A percentile compares a stretch with the other conserved stretches of the same genome.
Evolutionary conservation across 352 stramenopile species (phyloP).

Genomic region (Stephanocyclus meneghinianus): DNA sequence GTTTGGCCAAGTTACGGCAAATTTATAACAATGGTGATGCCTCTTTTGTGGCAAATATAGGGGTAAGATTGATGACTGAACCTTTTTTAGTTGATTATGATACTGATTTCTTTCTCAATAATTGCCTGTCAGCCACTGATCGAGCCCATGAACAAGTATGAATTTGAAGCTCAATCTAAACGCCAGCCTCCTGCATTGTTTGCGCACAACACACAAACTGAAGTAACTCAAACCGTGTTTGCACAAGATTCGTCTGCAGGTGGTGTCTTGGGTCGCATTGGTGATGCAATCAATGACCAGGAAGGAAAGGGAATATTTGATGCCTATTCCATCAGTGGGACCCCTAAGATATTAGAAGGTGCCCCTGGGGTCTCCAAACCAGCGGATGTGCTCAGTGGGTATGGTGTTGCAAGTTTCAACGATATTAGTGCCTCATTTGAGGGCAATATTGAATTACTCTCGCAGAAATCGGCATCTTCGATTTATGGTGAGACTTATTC

Average conservation of each 20-base stretch:
- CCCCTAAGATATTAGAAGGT: slow-evolving; percentile 56
- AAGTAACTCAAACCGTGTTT: slow-evolving; percentile 54
- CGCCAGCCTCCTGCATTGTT: slow-evolving; percentile 51
- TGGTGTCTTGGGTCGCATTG: slow-evolving; percentile 64
- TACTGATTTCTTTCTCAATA: background rate
- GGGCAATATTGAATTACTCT: slow-evolving; percentile 38
- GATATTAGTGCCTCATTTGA: slow-evolving; percentile 23
- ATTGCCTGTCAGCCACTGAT: slow-evolving; percentile 28
- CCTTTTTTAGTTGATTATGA: background rate
- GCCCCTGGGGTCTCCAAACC: slow-evolving; percentile 44
- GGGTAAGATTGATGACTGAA: slow-evolving; percentile 27
- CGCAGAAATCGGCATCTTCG: slow-evolving; percentile 34
- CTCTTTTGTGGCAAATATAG: slow-evolving; percentile 67
- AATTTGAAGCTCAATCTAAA: slow-evolving; percentile 34
- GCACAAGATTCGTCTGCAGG: slow-evolving; percentile 41
- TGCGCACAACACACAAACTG: slow-evolving; percentile 66
- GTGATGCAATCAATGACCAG: slow-evolving; percentile 51
- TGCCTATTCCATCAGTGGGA: slow-evolving; percentile 58
- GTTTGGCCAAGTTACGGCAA: slow-evolving; percentile 42
- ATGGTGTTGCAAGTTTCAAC: slow-evolving; percentile 44
- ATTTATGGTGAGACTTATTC: slow-evolving; percentile 61
- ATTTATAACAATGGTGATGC: slow-evolving; percentile 60
- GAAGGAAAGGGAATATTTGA: slow-evolving; percentile 41
- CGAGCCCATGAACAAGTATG: slow-evolving; percentile 32
- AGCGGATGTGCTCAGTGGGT: slow-evolving; percentile 46